Base-by-base conservation (phyloP, 164 flowering plant species). In the Saururus chinensis region DNA sequence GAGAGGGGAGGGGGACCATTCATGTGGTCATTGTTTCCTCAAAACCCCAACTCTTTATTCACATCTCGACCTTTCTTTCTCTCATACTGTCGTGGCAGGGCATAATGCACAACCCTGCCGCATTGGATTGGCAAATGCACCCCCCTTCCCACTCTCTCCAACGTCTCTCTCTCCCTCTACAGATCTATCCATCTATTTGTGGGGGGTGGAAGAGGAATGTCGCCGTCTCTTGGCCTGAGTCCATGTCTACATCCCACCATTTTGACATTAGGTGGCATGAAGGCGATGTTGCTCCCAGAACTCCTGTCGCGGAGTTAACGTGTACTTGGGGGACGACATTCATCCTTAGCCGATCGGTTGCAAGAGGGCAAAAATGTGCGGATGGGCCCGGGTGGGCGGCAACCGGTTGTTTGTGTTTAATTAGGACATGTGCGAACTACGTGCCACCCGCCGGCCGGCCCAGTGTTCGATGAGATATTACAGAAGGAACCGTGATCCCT, bases 241-340 rank as follows among this genome's bases (percentile, higher is more conserved):
- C 49, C 2, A 17, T 45, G 49, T 63, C 60, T 16, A 49, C 51
- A 21, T 54, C 65, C 30, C 57, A 62, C 51, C 37, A 8, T 3
- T 12, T 62, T 41, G 57, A 40, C 65, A 30, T 53, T 53, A 62
- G 65, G 51, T 62, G 65, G 58, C 64, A 3, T 53, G 65, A 62
- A n/a, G n/a, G 35, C 65, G 64, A 62, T 23, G 9, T 41, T 63
- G 30, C 60, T 19, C 25, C 49, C 22, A 19, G 21, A 62, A 62
- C 65, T 62, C 65, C 35, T 62, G 58, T 62, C 57, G n/a, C 35
- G 57, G 64, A 57, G 57, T 57, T 51, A 35, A 22, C n/a, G 51
- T 20, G 21, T 16, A 40, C 51, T 40, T 22, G 9, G 51, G 51
- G 23, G 56, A 20, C 25, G 53, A 30, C 64, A 30, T 35, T 16